Evolutionary conservation across 768 basidiomycete species (phyloP), one percentile per base, ranked within the genome.

Genomic region (Cubamyces sp.): DNA sequence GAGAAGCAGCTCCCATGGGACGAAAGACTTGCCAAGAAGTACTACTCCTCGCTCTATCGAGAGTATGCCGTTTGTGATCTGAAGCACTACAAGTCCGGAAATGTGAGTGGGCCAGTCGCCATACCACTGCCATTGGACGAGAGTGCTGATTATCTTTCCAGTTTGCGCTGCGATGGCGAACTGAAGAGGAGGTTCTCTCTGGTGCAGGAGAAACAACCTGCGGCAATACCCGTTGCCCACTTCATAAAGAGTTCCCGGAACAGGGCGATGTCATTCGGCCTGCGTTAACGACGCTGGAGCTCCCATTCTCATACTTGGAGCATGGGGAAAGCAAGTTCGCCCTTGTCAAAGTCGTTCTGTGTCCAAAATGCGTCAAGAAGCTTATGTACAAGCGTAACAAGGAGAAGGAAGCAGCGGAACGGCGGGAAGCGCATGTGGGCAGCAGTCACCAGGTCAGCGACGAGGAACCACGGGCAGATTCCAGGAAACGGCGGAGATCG

Each of bases 31-130:
- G 96, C 96, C 0, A 79, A 82, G 63, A 96, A 95, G 68, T 98
- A 96, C 77, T 96, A 98, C 69, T 78, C 82, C 14, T 91, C 77
- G 66, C 84, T 98, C 3, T 97, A 94, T 73, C 90, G 93, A 64
- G 96, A 98, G 74, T 98, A 88, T 68, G 93, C 92, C 0, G 79
- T 95, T 21, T 94, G 92, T 71, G 94, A 98, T 75, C 78, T 98
- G 62, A 98, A 98, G 77, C 96, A 98, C 71, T 97, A 92, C 81
- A 97, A 94, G 77, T 87, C 90, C 0, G 92, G 93, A 16, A 90
- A 91, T 62, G 94, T 96, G 64, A 65, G 87, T 72, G 56, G 41
- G 23, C 21, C 25, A 19, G 51, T 41, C 23, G 15, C 54, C 25
- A 41, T 14, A 18, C 41, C 26, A 37, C 21, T 11, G 42, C 45